These are phyloP conservation scores for Phytophthora brassicae DNA, from an alignment of 352 stramenopile species.

Conservation along the genomic window DNA sequence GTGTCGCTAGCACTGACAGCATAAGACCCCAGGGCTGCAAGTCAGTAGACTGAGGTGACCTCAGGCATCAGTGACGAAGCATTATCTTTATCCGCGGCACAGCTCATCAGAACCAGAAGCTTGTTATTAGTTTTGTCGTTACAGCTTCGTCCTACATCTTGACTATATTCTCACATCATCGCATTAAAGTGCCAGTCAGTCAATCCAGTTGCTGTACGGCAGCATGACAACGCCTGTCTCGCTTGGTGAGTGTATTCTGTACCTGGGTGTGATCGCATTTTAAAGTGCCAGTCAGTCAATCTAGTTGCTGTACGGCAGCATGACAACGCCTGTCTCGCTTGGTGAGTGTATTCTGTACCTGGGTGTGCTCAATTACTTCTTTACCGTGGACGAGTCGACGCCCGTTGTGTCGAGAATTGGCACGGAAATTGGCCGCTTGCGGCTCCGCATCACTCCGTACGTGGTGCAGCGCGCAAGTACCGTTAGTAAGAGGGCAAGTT, in stretches of 20 bases:
- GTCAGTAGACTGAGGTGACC: not conserved
- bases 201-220: not conserved
- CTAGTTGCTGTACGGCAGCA: not conserved
- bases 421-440: conserved; percentile 36
- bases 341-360: conserved; percentile 60
- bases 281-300: not conserved
- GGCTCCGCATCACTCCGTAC: conserved; percentile 49
- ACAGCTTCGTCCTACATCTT: not conserved
- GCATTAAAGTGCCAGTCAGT: not conserved
- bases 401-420: conserved; percentile 61
- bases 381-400: conserved; percentile 41
- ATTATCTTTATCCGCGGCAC: conserved; percentile 19
- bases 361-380: conserved; percentile 68
- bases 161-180: conserved; percentile 4
- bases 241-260: conserved; percentile 57
- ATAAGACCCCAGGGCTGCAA: conserved; percentile 11
- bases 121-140: not conserved
- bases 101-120: conserved; percentile 27
- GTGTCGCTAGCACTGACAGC: not conserved
- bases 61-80: not conserved
- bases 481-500: conserved; percentile 35
- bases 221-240: conserved; percentile 12
- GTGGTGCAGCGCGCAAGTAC: conserved; percentile 9
- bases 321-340: conserved; percentile 23
- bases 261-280: no score